Percentiles rank a stretch among this genome's conserved stretches.
Evolutionary conservation across 495 filamentous ascomycete species (phyloP).

Genomic region (Letharia lupina): DNA sequence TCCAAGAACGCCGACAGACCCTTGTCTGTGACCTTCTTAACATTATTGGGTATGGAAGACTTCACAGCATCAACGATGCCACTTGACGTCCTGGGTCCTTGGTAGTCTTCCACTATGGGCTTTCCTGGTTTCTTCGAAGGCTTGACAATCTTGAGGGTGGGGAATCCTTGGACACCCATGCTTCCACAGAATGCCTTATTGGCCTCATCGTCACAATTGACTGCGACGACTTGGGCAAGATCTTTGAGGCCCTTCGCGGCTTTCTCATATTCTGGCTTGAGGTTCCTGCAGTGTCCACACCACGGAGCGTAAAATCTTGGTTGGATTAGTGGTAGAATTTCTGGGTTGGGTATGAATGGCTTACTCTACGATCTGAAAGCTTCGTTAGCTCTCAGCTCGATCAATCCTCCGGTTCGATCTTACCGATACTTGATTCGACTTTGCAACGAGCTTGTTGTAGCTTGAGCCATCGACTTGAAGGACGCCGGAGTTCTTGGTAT

Average conservation of each 20-base stretch:
- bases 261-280: slow-evolving; percentile 94
- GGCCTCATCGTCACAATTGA: slow-evolving; percentile 90
- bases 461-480: slow-evolving; percentile 74
- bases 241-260: slow-evolving; percentile 81
- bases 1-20: slow-evolving; percentile 68
- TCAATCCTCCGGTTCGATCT: slow-evolving; percentile 28
- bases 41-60: slow-evolving; percentile 83
- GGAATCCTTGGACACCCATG: slow-evolving; percentile 93
- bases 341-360: slow-evolving; percentile 22
- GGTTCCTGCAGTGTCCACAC: slow-evolving; percentile 94
- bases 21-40: slow-evolving; percentile 71
- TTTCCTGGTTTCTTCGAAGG: slow-evolving; percentile 76
- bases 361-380: slow-evolving; percentile 60
- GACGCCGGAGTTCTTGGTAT: slow-evolving; percentile 80
- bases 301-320: slow-evolving; percentile 87
- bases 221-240: slow-evolving; percentile 84
- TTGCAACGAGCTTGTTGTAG: slow-evolving; percentile 77
- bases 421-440: slow-evolving; percentile 88
- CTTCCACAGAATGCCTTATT: slow-evolving; percentile 84
- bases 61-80: slow-evolving; percentile 81
- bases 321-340: slow-evolving; percentile 19
- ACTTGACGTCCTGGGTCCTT: slow-evolving; percentile 71
- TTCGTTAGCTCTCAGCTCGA: slow-evolving; percentile 20
- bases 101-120: slow-evolving; percentile 87
- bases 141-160: slow-evolving; percentile 87